phyloP scores from a whole-genome alignment of 352 stramenopile species.

The Plasmopara viticola region DNA sequence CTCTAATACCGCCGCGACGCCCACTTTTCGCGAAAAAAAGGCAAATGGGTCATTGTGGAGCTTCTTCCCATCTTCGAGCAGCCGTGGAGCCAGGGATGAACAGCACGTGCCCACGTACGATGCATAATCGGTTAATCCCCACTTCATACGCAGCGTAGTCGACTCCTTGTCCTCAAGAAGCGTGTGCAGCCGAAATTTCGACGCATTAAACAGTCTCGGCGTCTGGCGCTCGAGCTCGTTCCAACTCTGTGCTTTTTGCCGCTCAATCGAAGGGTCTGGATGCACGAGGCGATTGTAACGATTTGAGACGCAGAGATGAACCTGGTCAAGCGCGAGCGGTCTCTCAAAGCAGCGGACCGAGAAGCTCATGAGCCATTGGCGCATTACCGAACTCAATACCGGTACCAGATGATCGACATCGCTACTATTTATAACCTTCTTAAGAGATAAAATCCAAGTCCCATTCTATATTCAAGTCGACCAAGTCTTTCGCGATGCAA shows the following conservation, averaged over 20 bases:
- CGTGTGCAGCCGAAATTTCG: conserved; percentile 50
- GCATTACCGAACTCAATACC: conserved; percentile 1
- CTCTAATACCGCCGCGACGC: conserved; percentile 64
- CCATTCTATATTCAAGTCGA: too few species aligned
- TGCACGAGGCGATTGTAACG: conserved; percentile 40
- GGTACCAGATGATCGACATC: not conserved
- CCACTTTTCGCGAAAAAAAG: conserved; percentile 75
- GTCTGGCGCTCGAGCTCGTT: conserved; percentile 17
- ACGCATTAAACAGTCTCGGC: conserved; percentile 65
- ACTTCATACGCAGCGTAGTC: conserved; percentile 24
- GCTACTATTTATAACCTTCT: too few species aligned
- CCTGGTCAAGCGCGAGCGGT: conserved; percentile 25
- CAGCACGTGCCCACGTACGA: conserved; percentile 73
- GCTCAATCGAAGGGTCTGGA: conserved; percentile 34
- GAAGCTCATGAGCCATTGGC: conserved; percentile 40
- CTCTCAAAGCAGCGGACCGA: conserved; percentile 25
- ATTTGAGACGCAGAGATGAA: conserved; percentile 37
- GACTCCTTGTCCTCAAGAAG: conserved; percentile 1
- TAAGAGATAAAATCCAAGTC: too few species aligned
- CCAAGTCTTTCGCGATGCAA: too few species aligned
- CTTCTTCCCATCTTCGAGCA: conserved; percentile 31
- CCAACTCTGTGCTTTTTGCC: conserved; percentile 38
- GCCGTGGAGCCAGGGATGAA: conserved; percentile 28
- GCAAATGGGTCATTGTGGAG: conserved; percentile 29
- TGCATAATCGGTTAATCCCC: conserved; percentile 65